Conservation (phyloP, 2,329 filamentous ascomycete genomes). For the Xylaria sp. region DNA sequence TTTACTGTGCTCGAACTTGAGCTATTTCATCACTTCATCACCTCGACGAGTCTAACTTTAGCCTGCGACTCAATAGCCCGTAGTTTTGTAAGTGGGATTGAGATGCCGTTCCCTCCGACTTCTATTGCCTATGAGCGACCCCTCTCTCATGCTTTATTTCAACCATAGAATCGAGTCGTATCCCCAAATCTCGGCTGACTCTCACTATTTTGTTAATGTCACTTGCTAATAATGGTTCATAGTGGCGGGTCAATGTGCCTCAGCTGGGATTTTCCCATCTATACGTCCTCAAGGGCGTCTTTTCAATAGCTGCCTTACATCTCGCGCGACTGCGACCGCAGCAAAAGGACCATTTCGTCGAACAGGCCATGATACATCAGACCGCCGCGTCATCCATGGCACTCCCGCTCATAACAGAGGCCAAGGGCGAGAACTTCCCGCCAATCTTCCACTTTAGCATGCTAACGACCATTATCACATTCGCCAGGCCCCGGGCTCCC, state of each 20-base stretch:
- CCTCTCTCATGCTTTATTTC: background rate
- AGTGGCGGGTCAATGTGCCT: conserved; percentile 60
- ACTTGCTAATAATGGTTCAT: conserved; percentile 16
- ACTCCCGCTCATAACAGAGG: conserved; percentile 49
- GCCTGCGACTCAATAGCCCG: conserved; percentile 55
- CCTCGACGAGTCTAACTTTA: conserved; percentile 61
- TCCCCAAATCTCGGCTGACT: background rate
- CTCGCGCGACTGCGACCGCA: conserved; percentile 56
- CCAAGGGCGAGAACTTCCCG: conserved; percentile 50
- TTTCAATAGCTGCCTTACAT: conserved; percentile 63
- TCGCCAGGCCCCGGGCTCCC: conserved; percentile 51
- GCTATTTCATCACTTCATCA: conserved; percentile 64
- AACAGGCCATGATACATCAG: conserved; percentile 53
- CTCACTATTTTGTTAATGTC: background rate
- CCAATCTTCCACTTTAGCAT: conserved; percentile 55
- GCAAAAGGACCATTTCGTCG: conserved; percentile 53
- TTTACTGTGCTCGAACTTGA: conserved; percentile 57
- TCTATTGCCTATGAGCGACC: background rate
- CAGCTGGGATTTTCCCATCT: conserved; percentile 59
- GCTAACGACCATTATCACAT: conserved; percentile 52
- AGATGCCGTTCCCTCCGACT: background rate
- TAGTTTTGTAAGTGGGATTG: conserved; percentile 47
- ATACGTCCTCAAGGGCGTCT: conserved; percentile 61
- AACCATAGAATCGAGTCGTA: background rate
- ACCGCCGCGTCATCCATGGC: conserved; percentile 49